These are phyloP conservation scores for Tolypocladium nubicola DNA, from an alignment of 2,329 filamentous ascomycete species.

Conservation along the genomic window DNA sequence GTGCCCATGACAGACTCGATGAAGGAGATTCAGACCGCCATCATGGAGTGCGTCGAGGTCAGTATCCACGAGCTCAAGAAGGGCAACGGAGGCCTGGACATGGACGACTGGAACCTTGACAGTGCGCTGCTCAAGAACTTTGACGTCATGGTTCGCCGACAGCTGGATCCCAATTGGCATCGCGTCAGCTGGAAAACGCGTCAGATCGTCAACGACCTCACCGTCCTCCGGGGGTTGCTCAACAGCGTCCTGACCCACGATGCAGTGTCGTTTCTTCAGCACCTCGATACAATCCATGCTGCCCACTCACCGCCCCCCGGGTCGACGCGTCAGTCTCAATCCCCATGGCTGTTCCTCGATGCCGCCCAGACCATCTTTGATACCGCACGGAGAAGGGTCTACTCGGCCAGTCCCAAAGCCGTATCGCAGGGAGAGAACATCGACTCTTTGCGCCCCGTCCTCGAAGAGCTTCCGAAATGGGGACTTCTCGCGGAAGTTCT, in stretches of 20 bases:
- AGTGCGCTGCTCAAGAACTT: constrained; percentile 89
- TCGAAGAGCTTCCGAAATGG: constrained; percentile 97
- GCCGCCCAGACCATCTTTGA: constrained; percentile 91
- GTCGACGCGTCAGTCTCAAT: constrained; percentile 78
- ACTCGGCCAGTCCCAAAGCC: constrained; percentile 55
- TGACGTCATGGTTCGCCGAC: constrained; percentile 75
- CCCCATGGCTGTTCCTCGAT: constrained; percentile 92
- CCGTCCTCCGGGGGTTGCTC: constrained; percentile 71
- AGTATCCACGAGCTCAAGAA: constrained; percentile 93
- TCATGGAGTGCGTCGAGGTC: constrained; percentile 91
- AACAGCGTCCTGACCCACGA: constrained; percentile 78
- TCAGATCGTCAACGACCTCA: constrained; percentile 85
- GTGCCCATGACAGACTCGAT: constrained; percentile 93
- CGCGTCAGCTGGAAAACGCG: constrained; percentile 89
- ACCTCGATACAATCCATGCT: constrained; percentile 87
- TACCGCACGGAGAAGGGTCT: constrained; percentile 79
- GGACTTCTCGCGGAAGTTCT: constrained; percentile 76
- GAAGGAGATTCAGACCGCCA: constrained; percentile 85
- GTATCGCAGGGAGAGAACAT: constrained; percentile 34
- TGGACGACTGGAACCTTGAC: constrained; percentile 95
- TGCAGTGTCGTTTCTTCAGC: constrained; percentile 81
- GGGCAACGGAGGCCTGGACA: constrained; percentile 77
- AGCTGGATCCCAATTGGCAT: constrained; percentile 96
- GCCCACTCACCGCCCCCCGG: constrained; percentile 82
- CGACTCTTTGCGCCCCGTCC: constrained; percentile 62